Percentiles rank a stretch among this genome's conserved stretches.
Evolutionary conservation across 495 filamentous ascomycete genomes (phyloP).

Genomic region (Trichoderma parareesei): DNA sequence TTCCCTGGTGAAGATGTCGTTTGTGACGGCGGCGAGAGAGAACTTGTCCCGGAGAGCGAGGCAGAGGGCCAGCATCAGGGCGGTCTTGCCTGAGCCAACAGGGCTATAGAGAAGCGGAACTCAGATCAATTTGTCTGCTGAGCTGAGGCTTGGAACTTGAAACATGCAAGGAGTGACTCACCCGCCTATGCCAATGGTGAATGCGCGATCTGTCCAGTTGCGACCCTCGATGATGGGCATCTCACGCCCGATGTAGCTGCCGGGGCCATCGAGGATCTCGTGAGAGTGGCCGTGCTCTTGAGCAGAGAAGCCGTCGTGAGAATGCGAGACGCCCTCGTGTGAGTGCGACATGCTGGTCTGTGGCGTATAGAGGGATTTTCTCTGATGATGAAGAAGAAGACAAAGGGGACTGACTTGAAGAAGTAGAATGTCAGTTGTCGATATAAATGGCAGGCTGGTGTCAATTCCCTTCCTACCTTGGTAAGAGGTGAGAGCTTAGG

Average conservation of each 20-base stretch:
- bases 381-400: not conserved
- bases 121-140: not conserved
- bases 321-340: conserved; percentile 47
- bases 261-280: conserved; percentile 91
- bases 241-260: conserved; percentile 83
- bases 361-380: not conserved
- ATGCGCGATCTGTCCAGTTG: conserved; percentile 84
- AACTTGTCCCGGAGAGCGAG: conserved; percentile 64
- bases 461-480: not conserved
- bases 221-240: conserved; percentile 85
- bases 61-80: conserved; percentile 87
- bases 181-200: conserved; percentile 96
- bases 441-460: not conserved
- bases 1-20: conserved; percentile 98
- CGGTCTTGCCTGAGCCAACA: conserved; percentile 95
- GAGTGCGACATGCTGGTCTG: conserved; percentile 35
- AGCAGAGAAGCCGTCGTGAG: conserved; percentile 54
- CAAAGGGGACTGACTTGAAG: not conserved
- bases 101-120: conserved; percentile 47
- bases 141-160: not conserved
- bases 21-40: conserved; percentile 91
- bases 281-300: conserved; percentile 90
- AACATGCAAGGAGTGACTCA: conserved; percentile 34
- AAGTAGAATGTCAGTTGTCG: not conserved
- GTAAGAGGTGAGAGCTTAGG: not conserved